Evolutionary conservation across 495 filamentous ascomycete genomes (phyloP).

Genomic region (Neurospora tetrasperma): DNA sequence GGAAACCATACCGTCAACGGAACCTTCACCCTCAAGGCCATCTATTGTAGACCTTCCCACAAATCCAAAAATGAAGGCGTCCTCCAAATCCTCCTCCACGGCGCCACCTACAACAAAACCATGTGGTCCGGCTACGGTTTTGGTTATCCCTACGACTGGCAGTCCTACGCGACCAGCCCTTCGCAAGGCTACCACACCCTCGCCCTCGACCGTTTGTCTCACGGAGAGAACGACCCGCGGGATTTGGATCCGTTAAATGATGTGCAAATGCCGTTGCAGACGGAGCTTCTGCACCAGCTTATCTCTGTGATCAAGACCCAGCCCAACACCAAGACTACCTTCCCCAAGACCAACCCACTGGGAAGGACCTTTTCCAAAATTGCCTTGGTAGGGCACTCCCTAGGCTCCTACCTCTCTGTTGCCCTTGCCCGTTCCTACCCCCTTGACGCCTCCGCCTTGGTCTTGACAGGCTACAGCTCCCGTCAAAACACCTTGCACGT

Average conservation of each 20-base stretch:
- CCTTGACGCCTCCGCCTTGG: conserved; percentile 7
- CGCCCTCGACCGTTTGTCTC: conserved; percentile 17
- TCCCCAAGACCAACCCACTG: conserved; percentile 40
- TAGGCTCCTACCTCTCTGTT: conserved; percentile 17
- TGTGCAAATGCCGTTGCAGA: conserved; percentile 6
- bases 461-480: conserved; percentile 13
- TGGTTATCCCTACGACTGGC: conserved; percentile 11
- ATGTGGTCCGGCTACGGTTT: conserved; percentile 10
- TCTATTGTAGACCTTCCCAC: conserved; percentile 7
- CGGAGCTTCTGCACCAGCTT: conserved; percentile 7
- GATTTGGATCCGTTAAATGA: conserved; percentile 4
- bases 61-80: not conserved
- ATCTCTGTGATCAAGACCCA: not conserved
- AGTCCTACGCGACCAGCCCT: conserved; percentile 3
- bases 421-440: conserved; percentile 13
- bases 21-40: conserved; percentile 5
- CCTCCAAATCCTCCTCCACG: conserved; percentile 19
- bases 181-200: conserved; percentile 13
- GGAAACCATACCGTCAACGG: conserved; percentile 1
- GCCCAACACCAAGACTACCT: conserved; percentile 24
- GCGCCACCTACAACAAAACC: conserved; percentile 15
- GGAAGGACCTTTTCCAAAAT: conserved; percentile 11
- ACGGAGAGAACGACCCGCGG: conserved; percentile 8
- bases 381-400: conserved; percentile 13
- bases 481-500: not conserved